These are phyloP conservation scores for Chlorencoelia australis DNA, from an alignment of 2,329 filamentous ascomycete genomes.

Conservation along the genomic window DNA sequence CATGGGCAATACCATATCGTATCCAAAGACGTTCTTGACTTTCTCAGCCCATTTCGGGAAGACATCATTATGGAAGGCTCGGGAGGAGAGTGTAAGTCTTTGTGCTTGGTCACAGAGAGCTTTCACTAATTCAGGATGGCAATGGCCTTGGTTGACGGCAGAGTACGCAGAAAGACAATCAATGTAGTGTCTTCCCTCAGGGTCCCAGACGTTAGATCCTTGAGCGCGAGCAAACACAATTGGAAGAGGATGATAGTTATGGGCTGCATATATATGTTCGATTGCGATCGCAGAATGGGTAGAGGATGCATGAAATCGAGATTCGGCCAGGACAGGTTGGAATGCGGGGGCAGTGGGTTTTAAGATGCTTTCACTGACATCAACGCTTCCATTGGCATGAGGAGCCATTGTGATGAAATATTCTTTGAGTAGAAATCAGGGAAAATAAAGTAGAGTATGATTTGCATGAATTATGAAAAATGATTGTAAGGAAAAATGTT, in stretches of 20 bases:
- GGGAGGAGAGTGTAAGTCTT: slow-evolving; percentile 81
- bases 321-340: slow-evolving; percentile 21
- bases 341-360: slow-evolving; percentile 26
- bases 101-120: slow-evolving; percentile 82
- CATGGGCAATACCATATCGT: slow-evolving; percentile 97
- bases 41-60: slow-evolving; percentile 94
- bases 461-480: neutral
- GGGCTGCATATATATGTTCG: slow-evolving; percentile 79
- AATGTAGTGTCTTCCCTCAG: slow-evolving; percentile 88
- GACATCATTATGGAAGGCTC: slow-evolving; percentile 97
- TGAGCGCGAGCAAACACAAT: slow-evolving; percentile 82
- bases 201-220: slow-evolving; percentile 90
- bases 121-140: slow-evolving; percentile 90
- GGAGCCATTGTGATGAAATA: slow-evolving; percentile 39
- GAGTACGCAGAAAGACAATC: slow-evolving; percentile 98
- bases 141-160: slow-evolving; percentile 96
- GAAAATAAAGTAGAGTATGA: no score
- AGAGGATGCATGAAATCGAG: slow-evolving; percentile 62
- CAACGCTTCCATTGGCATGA: slow-evolving; percentile 39
- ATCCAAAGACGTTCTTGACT: slow-evolving; percentile 79
- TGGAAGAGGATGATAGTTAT: slow-evolving; percentile 97
- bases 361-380: slow-evolving; percentile 28
- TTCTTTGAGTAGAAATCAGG: neutral
- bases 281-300: slow-evolving; percentile 68
- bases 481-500: neutral